Evolutionary conservation across 2,329 filamentous ascomycete species (phyloP).

Genomic region (Fusarium secorum): DNA sequence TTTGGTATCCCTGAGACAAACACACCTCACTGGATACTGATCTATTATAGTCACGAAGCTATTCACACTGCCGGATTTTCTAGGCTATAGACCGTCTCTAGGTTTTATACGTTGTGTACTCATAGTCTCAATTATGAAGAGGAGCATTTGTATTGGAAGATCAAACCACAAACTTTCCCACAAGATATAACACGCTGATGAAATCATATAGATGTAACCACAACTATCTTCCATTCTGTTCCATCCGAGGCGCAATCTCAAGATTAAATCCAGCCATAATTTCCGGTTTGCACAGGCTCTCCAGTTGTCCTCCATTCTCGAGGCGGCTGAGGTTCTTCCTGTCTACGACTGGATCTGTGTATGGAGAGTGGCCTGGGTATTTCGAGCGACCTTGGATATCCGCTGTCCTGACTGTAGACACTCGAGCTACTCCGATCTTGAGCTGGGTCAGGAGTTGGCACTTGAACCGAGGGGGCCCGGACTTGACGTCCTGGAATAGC

Average conservation of each 20-base stretch:
- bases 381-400: not conserved
- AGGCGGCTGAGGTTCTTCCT: not conserved
- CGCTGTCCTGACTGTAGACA: conserved; percentile 4
- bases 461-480: not conserved
- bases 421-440: not conserved
- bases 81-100: not conserved
- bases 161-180: not conserved
- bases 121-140: not conserved
- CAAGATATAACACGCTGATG: not conserved
- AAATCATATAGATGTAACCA: not conserved
- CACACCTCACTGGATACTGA: not conserved
- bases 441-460: not conserved
- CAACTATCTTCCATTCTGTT: not conserved
- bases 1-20: not conserved
- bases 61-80: not conserved
- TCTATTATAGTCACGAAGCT: not conserved
- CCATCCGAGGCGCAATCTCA: too few species aligned
- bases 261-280: not conserved
- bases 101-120: not conserved
- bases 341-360: not conserved
- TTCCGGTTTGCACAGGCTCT: not conserved
- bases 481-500: not conserved
- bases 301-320: not conserved
- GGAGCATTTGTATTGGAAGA: not conserved
- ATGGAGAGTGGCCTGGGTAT: not conserved